These are phyloP conservation scores for Chlamydomonas sphaeroides DNA, from an alignment of 139 green algal genomes.

Conservation along the genomic window DNA sequence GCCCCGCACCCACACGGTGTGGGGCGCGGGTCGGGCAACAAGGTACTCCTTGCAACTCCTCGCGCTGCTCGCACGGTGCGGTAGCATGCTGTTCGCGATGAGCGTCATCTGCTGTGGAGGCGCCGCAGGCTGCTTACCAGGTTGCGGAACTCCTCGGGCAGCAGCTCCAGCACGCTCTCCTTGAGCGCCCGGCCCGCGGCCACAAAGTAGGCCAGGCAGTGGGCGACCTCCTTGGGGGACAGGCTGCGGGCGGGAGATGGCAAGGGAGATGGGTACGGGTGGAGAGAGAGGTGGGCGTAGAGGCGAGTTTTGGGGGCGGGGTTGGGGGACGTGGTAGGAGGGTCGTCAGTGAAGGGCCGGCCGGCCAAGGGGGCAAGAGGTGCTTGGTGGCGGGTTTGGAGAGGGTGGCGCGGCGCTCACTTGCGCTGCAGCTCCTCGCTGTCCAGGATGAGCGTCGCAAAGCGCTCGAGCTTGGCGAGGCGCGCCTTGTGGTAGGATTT, in stretches of 20 bases:
- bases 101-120: too few relatives aligned
- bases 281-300: not conserved
- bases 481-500: conserved; percentile 33
- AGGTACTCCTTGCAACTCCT: too few relatives aligned
- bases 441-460: conserved; percentile 31
- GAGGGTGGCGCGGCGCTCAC: too few relatives aligned
- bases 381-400: too few relatives aligned
- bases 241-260: not conserved
- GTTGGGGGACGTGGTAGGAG: not conserved
- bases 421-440: conserved; percentile 30
- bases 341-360: not conserved
- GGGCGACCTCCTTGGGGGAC: conserved; percentile 32
- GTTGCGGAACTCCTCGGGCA: conserved; percentile 48
- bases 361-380: not conserved
- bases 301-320: not conserved
- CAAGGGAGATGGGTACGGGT: not conserved
- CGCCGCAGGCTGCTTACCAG: too few relatives aligned
- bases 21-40: too few relatives aligned
- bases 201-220: conserved; percentile 51
- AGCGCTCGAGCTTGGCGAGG: conserved; percentile 34
- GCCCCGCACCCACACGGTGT: too few relatives aligned
- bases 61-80: too few relatives aligned
- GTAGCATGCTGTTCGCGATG: too few relatives aligned
- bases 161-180: conserved; percentile 27
- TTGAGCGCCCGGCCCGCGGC: conserved; percentile 27